Evolutionary conservation across 257 asterid species (phyloP).

Genomic region (Solanum chilense): DNA sequence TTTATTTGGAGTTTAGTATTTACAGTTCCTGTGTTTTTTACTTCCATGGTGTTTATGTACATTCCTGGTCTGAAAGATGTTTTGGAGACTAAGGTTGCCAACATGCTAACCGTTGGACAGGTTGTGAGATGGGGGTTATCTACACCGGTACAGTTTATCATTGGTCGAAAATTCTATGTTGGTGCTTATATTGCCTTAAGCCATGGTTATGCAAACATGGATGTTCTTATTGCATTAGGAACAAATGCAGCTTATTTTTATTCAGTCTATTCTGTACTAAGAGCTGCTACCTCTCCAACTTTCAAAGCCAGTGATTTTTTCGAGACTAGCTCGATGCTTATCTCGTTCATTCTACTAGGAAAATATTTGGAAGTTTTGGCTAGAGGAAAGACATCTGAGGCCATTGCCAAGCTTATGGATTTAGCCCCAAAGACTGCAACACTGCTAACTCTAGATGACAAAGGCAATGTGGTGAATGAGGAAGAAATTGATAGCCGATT

Average conservation of each 20-base stretch:
- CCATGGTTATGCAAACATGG: slow-evolving; percentile 62
- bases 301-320: slow-evolving; percentile 50
- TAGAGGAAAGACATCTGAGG: slow-evolving; percentile 63
- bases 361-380: slow-evolving; percentile 62
- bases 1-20: slow-evolving; percentile 57
- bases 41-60: slow-evolving; percentile 63
- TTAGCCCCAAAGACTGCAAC: slow-evolving; percentile 47
- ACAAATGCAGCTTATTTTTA: slow-evolving; percentile 65
- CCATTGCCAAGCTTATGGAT: slow-evolving; percentile 57
- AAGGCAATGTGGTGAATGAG: slow-evolving; percentile 34
- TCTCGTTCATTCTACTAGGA: slow-evolving; percentile 55
- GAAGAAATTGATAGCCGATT: slow-evolving; percentile 45
- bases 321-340: slow-evolving; percentile 65
- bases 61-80: slow-evolving; percentile 36
- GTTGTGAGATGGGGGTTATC: slow-evolving; percentile 37
- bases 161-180: slow-evolving; percentile 46
- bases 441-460: slow-evolving; percentile 20
- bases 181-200: slow-evolving; percentile 46
- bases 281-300: slow-evolving; percentile 32
- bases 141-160: slow-evolving; percentile 59
- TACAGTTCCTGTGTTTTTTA: slow-evolving; percentile 44
- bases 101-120: slow-evolving; percentile 37
- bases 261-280: slow-evolving; percentile 44
- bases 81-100: slow-evolving; percentile 30
- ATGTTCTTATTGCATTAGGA: slow-evolving; percentile 53